Percentiles rank a stretch among this genome's conserved stretches.
These are phyloP conservation scores for Exserohilum rostratum DNA, from an alignment of 2,329 filamentous ascomycete genomes.

Conservation along the genomic window DNA sequence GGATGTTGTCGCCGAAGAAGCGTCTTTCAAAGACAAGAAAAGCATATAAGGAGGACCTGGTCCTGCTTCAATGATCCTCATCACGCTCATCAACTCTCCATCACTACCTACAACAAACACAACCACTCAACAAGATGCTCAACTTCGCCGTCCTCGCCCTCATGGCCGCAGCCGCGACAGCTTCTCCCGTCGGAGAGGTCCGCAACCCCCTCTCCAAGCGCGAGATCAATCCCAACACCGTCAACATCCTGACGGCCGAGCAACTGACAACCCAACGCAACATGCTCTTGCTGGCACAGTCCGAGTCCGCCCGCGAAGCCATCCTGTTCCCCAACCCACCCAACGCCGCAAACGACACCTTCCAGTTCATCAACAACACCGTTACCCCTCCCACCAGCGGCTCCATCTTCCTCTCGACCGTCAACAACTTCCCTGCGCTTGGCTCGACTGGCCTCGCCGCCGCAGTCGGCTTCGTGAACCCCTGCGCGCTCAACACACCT, in stretches of 20 bases:
- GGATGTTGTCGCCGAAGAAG: background rate
- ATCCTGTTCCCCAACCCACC: conserved; percentile 27
- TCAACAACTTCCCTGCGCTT: conserved; percentile 63
- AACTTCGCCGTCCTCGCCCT: conserved; percentile 12
- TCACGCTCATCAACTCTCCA: background rate
- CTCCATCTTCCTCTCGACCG: conserved; percentile 59
- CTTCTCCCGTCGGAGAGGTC: conserved; percentile 15
- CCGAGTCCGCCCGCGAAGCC: conserved; percentile 21
- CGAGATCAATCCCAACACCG: conserved; percentile 21
- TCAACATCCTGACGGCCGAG: conserved; percentile 20
- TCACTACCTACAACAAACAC: background rate
- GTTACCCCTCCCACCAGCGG: conserved; percentile 52
- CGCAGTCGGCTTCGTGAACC: conserved; percentile 59
- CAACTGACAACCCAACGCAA: conserved; percentile 22
- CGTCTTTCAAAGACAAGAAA: background rate
- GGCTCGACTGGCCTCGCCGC: conserved; percentile 59
- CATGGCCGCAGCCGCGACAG: conserved; percentile 11
- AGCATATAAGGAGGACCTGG: background rate
- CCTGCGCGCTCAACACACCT: conserved; percentile 58
- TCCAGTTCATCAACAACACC: conserved; percentile 38
- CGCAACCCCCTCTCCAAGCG: conserved; percentile 14
- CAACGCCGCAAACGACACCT: conserved; percentile 26
- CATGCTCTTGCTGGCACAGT: conserved; percentile 23
- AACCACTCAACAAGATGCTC: conserved; percentile 10
- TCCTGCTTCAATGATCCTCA: background rate